A percentile compares a stretch with the other conserved stretches of the same genome.
Conservation (phyloP, 768 basidiomycete genomes). For the Hericium coralloides region DNA sequence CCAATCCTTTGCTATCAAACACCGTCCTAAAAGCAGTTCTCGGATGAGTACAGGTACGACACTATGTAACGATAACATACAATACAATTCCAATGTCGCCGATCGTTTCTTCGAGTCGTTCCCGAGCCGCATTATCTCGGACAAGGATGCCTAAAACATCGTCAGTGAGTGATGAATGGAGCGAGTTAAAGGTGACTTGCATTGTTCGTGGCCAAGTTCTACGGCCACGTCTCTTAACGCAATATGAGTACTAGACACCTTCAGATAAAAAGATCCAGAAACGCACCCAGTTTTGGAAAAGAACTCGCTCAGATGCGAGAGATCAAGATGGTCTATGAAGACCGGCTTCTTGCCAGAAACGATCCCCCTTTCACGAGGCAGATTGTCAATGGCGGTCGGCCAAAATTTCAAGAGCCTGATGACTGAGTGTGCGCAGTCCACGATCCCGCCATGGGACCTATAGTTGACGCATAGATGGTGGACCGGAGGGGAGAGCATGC, state of each 20-base stretch:
- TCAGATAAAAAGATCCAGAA: not conserved
- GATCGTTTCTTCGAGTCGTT: conserved; percentile 39
- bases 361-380: conserved; percentile 46
- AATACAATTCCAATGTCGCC: conserved; percentile 51
- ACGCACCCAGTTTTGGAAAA: not conserved
- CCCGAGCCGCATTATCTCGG: conserved; percentile 44
- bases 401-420: conserved; percentile 61
- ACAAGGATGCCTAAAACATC: conserved; percentile 51
- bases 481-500: too few relatives aligned
- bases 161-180: not conserved
- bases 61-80: conserved; percentile 24
- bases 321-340: conserved; percentile 43
- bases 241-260: not conserved
- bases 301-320: not conserved
- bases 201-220: conserved; percentile 46
- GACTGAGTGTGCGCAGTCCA: conserved; percentile 59
- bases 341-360: conserved; percentile 47
- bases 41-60: not conserved
- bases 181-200: conserved; percentile 25
- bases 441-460: conserved; percentile 65
- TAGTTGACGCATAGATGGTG: conserved; percentile 52
- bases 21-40: conserved; percentile 30
- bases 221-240: not conserved
- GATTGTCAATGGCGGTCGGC: conserved; percentile 53
- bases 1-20: conserved; percentile 58